Conservation (phyloP, 768 basidiomycete genomes). For the Mrakia frigida region DNA sequence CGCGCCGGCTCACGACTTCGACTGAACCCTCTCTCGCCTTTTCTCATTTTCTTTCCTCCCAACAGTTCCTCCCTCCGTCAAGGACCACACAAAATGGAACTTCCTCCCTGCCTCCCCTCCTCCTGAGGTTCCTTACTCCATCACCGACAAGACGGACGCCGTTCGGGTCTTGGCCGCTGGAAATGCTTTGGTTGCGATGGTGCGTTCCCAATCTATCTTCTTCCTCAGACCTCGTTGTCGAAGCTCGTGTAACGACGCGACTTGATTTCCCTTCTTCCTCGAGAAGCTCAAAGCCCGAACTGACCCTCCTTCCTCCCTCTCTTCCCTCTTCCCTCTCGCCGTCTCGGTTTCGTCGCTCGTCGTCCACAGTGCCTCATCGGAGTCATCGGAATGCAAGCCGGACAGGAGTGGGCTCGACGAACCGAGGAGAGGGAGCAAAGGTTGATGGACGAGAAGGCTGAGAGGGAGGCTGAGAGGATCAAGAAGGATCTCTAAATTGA, state of each 20-base stretch:
- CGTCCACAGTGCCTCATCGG: constrained; percentile 40
- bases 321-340: background rate
- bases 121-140: constrained; percentile 45
- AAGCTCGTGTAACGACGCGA: background rate
- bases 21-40: constrained; percentile 12
- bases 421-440: constrained; percentile 52
- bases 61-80: constrained; percentile 39
- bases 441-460: constrained; percentile 47
- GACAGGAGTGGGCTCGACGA: constrained; percentile 75
- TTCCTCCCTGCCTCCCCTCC: constrained; percentile 41
- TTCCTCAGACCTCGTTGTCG: background rate
- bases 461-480: constrained; percentile 35
- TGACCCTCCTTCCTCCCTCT: background rate
- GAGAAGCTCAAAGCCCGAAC: no score
- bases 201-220: constrained; percentile 45
- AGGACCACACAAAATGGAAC: constrained; percentile 35
- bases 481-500: constrained; percentile 25
- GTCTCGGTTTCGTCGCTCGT: no score
- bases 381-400: constrained; percentile 54
- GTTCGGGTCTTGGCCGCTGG: constrained; percentile 77
- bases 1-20: background rate
- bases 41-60: background rate
- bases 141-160: constrained; percentile 66
- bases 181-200: constrained; percentile 77
- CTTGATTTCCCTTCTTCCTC: background rate